Evolutionary conservation across 345 rosid species (phyloP).

Genomic region (Pistacia atlantica): DNA sequence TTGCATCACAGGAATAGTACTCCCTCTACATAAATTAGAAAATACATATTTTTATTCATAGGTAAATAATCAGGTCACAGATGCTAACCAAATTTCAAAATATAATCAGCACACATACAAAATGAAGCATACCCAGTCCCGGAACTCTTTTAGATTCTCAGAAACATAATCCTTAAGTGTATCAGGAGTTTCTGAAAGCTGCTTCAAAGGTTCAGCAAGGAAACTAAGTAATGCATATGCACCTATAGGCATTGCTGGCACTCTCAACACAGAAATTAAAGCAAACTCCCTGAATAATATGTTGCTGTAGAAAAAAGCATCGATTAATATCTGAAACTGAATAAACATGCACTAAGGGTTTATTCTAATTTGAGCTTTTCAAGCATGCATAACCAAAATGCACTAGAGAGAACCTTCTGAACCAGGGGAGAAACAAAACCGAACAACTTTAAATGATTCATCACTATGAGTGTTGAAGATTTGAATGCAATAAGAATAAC

Average conservation of each 20-base stretch:
- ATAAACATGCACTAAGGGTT: not conserved
- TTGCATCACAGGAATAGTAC: conserved; percentile 96
- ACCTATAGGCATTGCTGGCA: too few relatives aligned
- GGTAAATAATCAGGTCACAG: conserved; percentile 13
- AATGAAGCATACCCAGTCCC: conserved; percentile 78
- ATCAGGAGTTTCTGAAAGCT: conserved; percentile 72
- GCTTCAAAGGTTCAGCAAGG: conserved; percentile 12
- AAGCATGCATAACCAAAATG: conserved; percentile 6
- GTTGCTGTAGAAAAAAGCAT: too few relatives aligned
- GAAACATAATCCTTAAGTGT: conserved; percentile 60
- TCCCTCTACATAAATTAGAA: conserved; percentile 55
- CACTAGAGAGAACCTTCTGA: not conserved
- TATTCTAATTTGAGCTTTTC: not conserved
- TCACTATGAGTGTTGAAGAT: not conserved
- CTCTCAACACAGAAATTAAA: too few relatives aligned
- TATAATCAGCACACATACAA: conserved; percentile 17
- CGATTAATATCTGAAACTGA: conserved; percentile 2
- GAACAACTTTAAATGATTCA: not conserved
- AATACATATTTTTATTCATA: not conserved
- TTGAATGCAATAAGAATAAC: not conserved
- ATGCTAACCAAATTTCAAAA: not conserved
- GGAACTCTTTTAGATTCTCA: conserved; percentile 84
- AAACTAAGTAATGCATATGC: too few relatives aligned
- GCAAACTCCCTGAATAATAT: too few relatives aligned
- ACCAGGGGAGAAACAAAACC: not conserved